These are phyloP conservation scores for Cardamine resedifolia DNA, from an alignment of 345 rosid genomes.

Conservation along the genomic window DNA sequence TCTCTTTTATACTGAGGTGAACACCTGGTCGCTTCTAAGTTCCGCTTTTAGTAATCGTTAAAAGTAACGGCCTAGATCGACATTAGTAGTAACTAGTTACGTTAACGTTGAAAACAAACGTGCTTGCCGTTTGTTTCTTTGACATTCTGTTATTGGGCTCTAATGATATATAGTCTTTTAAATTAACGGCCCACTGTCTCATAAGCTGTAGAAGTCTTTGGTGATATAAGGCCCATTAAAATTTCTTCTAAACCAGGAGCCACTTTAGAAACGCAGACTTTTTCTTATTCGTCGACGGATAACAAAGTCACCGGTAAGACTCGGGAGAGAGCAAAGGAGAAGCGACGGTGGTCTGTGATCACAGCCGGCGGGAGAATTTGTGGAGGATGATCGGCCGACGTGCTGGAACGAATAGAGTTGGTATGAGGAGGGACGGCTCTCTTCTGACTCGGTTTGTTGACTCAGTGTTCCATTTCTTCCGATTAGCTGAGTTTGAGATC, in stretches of 20 bases:
- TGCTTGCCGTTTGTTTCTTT: slow-evolving; percentile 12
- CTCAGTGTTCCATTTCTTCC: slow-evolving; percentile 37
- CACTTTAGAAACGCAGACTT: neutral
- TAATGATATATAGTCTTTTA: neutral
- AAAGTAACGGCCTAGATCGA: neutral
- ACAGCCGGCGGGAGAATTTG: neutral
- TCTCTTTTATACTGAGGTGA: neutral
- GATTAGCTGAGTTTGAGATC: slow-evolving; percentile 44
- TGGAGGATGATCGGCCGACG: slow-evolving; percentile 36
- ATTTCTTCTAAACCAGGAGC: neutral
- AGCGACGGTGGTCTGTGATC: neutral
- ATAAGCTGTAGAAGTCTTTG: neutral
- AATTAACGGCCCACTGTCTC: neutral
- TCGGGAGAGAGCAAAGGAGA: slow-evolving; percentile 4
- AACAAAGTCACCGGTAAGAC: slow-evolving; percentile 13
- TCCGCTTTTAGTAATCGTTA: neutral
- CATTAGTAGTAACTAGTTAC: too few relatives aligned
- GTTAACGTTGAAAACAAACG: neutral
- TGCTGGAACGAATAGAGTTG: slow-evolving; percentile 36
- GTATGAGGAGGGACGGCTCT: slow-evolving; percentile 35
- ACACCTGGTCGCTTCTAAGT: neutral
- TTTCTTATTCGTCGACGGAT: neutral
- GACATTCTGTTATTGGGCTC: neutral
- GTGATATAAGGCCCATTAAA: neutral
- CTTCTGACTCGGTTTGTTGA: slow-evolving; percentile 36